A percentile compares a stretch with the other conserved stretches of the same genome.
Evolutionary conservation across 495 filamentous ascomycete genomes (phyloP).

Genomic region (Jackrogersella multiformis): DNA sequence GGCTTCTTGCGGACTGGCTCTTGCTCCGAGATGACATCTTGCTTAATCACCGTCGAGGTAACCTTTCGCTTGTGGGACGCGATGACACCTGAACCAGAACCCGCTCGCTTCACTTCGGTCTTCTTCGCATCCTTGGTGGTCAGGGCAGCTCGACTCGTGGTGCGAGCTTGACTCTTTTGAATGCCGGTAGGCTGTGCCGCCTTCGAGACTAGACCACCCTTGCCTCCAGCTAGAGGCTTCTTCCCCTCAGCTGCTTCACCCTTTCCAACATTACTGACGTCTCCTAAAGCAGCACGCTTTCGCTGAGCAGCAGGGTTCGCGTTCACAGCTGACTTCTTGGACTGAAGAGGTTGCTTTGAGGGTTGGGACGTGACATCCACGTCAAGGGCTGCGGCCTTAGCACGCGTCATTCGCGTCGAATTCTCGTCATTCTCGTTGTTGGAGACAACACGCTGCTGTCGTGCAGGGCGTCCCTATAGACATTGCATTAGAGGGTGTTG

Average conservation of each 20-base stretch:
- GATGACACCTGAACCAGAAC: conserved; percentile 73
- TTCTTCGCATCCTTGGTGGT: conserved; percentile 74
- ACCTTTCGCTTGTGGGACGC: conserved; percentile 70
- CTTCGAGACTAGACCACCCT: conserved; percentile 77
- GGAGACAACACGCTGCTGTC: conserved; percentile 68
- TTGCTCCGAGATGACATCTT: conserved; percentile 67
- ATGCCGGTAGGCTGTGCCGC: conserved; percentile 77
- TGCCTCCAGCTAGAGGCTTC: conserved; percentile 66
- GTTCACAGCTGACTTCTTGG: conserved; percentile 74
- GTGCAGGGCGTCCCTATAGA: conserved; percentile 48
- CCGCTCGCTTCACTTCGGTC: conserved; percentile 72
- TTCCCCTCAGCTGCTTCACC: conserved; percentile 73
- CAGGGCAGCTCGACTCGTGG: conserved; percentile 69
- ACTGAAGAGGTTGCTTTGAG: conserved; percentile 71
- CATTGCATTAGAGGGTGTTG: conserved; percentile 21
- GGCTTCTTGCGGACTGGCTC: conserved; percentile 64
- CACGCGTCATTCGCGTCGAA: conserved; percentile 86
- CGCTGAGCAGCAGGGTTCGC: conserved; percentile 62
- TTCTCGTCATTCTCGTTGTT: conserved; percentile 99
- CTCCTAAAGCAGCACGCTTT: conserved; percentile 82
- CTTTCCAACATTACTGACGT: conserved; percentile 95
- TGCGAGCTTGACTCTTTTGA: conserved; percentile 75
- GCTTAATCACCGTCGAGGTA: conserved; percentile 63
- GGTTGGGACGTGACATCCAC: conserved; percentile 62
- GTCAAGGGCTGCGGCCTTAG: conserved; percentile 83